Percentiles rank a stretch among this genome's conserved stretches.
Evolutionary conservation across 176 grass and related monocot species (phyloP).

Genomic region (Musa itinerans): DNA sequence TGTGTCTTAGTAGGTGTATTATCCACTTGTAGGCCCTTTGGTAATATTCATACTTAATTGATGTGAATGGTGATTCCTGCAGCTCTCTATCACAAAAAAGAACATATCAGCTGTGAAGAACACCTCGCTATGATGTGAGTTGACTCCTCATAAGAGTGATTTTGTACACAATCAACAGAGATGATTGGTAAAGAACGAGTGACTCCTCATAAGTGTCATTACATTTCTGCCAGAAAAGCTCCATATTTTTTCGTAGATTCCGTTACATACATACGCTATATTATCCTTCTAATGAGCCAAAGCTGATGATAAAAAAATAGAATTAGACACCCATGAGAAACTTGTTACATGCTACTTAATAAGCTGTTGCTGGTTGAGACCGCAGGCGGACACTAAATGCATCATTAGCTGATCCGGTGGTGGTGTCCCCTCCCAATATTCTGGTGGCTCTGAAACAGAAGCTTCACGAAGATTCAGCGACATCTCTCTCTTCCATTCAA

Average conservation of each 20-base stretch:
- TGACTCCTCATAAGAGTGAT: too few species aligned
- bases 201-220: too few species aligned
- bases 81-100: too few species aligned
- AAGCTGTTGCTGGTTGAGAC: slow-evolving; percentile 68
- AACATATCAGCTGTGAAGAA: too few species aligned
- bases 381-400: slow-evolving; percentile 77
- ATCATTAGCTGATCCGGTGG: slow-evolving; percentile 83
- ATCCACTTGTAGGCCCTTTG: neutral
- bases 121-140: too few species aligned
- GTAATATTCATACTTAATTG: neutral
- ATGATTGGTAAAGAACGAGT: too few species aligned
- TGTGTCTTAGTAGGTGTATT: neutral
- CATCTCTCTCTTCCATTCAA: slow-evolving; percentile 55
- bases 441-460: slow-evolving; percentile 48
- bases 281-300: neutral
- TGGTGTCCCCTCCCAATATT: slow-evolving; percentile 76
- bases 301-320: neutral
- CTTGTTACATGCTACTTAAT: slow-evolving; percentile 30
- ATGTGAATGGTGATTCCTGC: neutral
- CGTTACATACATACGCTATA: neutral
- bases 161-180: too few species aligned
- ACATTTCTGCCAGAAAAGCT: too few species aligned
- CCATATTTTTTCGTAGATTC: neutral
- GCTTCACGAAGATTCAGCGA: slow-evolving; percentile 59
- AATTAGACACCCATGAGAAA: neutral